Evolutionary conservation across 2,329 filamentous ascomycete species (phyloP).

Genomic region (Hawksworthiomyces lignivorus): DNA sequence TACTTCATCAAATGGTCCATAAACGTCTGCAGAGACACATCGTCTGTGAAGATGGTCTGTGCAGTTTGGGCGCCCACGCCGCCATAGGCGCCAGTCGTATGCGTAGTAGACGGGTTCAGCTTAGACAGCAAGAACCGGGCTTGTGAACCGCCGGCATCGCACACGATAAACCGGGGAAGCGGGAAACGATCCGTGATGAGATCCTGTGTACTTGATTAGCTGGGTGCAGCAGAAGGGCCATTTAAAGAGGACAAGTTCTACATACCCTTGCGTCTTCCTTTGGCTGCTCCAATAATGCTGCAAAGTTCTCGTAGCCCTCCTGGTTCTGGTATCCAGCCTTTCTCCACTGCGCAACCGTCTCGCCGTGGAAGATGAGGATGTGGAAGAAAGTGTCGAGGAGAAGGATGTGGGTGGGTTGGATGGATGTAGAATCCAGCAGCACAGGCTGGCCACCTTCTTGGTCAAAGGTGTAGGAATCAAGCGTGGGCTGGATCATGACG

Average conservation of each 20-base stretch:
- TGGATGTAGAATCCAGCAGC: slow-evolving; percentile 91
- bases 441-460: slow-evolving; percentile 89
- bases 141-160: slow-evolving; percentile 95
- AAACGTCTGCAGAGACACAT: slow-evolving; percentile 95
- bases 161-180: slow-evolving; percentile 96
- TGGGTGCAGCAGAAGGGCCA: slow-evolving; percentile 11
- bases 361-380: slow-evolving; percentile 97
- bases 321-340: slow-evolving; percentile 98
- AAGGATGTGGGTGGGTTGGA: slow-evolving; percentile 87
- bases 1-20: slow-evolving; percentile 99
- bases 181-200: slow-evolving; percentile 96
- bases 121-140: slow-evolving; percentile 95
- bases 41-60: slow-evolving; percentile 98
- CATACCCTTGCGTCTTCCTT: slow-evolving; percentile 80
- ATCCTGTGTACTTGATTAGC: slow-evolving; percentile 49
- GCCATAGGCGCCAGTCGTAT: slow-evolving; percentile 87
- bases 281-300: slow-evolving; percentile 75
- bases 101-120: slow-evolving; percentile 93
- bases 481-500: slow-evolving; percentile 96
- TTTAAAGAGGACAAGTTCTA: neutral
- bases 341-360: slow-evolving; percentile 95
- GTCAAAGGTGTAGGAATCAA: slow-evolving; percentile 96
- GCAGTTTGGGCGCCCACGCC: slow-evolving; percentile 78
- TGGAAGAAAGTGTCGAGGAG: slow-evolving; percentile 99
- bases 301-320: slow-evolving; percentile 97